Evolutionary conservation across 179 eudicot species (phyloP).

Genomic region (Amaranthus tricolor): DNA sequence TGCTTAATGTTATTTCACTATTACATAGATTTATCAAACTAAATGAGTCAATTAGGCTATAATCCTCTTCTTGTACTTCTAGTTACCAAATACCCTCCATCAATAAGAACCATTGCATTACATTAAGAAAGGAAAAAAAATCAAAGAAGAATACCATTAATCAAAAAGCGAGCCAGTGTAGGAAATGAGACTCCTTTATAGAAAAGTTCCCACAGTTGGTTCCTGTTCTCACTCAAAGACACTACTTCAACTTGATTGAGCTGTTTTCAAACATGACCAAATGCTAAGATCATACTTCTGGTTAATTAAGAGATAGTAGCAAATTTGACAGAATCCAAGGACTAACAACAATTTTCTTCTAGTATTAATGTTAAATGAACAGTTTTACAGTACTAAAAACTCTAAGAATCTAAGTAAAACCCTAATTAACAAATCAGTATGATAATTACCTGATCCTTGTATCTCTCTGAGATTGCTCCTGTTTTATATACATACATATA

Average conservation of each 20-base stretch:
- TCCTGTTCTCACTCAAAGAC: constrained; percentile 38
- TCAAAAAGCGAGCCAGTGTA: constrained; percentile 60
- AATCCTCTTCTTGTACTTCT: not conserved
- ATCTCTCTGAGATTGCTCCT: constrained; percentile 56
- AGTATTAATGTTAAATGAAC: not conserved
- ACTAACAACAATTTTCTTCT: not conserved
- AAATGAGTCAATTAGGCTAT: not conserved
- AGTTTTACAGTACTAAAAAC: not conserved
- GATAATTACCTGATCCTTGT: constrained; percentile 54
- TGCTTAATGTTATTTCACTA: not conserved
- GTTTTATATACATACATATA: constrained; percentile 13
- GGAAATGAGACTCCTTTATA: constrained; percentile 72
- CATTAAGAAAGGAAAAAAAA: not conserved
- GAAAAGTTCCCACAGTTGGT: constrained; percentile 58
- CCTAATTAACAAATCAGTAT: not conserved
- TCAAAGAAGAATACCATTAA: constrained; percentile 45
- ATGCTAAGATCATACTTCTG: not conserved
- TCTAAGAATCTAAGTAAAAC: not conserved
- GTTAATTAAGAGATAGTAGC: too few relatives aligned
- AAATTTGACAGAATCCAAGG: too few relatives aligned
- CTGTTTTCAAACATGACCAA: constrained; percentile 30
- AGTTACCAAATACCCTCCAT: not conserved
- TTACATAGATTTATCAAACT: not conserved
- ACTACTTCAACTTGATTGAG: constrained; percentile 37
- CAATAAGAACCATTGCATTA: not conserved